Conservation (phyloP, 768 basidiomycete species). For the Mycena floridula region DNA sequence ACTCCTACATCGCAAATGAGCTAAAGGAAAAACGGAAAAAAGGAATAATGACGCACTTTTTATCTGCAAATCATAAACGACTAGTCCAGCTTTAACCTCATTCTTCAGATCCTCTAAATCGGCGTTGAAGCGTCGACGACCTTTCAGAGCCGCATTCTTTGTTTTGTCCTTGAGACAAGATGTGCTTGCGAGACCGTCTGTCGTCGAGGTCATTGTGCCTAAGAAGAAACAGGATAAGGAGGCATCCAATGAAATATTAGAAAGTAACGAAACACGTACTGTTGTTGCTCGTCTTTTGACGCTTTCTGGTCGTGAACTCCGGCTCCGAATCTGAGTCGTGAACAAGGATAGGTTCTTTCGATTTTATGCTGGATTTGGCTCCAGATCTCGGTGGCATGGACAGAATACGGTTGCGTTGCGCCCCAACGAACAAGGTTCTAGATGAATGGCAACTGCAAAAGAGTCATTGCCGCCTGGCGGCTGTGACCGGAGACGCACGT, state of each 20-base stretch:
- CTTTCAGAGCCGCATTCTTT: constrained; percentile 44
- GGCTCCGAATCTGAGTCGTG: constrained; percentile 16
- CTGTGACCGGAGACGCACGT: too few species aligned
- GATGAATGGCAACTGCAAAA: too few species aligned
- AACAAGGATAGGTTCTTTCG: constrained; percentile 7
- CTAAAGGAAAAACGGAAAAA: not conserved
- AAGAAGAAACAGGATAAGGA: not conserved
- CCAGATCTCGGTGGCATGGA: constrained; percentile 1
- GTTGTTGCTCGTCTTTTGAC: constrained; percentile 23
- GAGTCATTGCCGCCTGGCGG: too few species aligned
- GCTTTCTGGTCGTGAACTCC: constrained; percentile 16
- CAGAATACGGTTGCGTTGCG: too few species aligned
- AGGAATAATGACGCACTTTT: constrained; percentile 27
- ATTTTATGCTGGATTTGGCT: not conserved
- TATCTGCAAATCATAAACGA: constrained; percentile 30
- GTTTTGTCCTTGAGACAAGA: constrained; percentile 1
- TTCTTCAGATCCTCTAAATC: constrained; percentile 46
- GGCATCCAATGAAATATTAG: not conserved
- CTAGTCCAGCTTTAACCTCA: constrained; percentile 28
- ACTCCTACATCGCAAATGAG: constrained; percentile 29
- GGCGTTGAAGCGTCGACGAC: constrained; percentile 49
- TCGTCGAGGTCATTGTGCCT: not conserved
- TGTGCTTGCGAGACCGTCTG: not conserved
- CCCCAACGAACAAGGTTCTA: too few species aligned
- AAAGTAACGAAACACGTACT: constrained; percentile 18